A percentile compares a stretch with the other conserved stretches of the same genome.
Evolutionary conservation across 371 early-diverging fungal species (phyloP).

Genomic region (Mortierella polycephala): DNA sequence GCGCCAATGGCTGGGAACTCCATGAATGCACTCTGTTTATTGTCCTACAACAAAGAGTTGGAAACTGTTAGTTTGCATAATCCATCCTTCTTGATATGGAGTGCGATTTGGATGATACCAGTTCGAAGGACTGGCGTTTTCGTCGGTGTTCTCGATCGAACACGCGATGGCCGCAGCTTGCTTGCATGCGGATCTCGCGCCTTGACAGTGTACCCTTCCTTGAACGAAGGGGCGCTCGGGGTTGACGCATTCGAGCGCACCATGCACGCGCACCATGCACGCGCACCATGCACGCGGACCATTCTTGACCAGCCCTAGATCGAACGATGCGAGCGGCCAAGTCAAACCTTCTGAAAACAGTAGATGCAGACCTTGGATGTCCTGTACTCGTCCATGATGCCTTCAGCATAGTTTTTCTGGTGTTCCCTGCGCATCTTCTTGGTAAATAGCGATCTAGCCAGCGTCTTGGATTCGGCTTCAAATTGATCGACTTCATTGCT

Average conservation of each 20-base stretch:
- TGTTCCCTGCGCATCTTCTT: constrained; percentile 9
- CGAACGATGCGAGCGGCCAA: background rate
- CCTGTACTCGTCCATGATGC: constrained; percentile 11
- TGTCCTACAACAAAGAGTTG: too few relatives aligned
- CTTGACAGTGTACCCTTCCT: constrained; percentile 5
- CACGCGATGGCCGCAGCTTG: constrained; percentile 12
- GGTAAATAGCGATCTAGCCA: too few relatives aligned
- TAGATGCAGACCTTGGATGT: constrained; percentile 8
- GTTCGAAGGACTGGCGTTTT: constrained; percentile 5
- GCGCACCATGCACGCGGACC: constrained; percentile 1
- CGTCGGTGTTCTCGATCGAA: background rate
- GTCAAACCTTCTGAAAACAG: background rate
- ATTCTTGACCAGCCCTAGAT: constrained; percentile 1
- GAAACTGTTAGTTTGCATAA: too few relatives aligned
- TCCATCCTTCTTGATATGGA: too few relatives aligned
- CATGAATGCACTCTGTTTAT: constrained; percentile 11
- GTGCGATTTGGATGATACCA: background rate
- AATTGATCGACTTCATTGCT: too few relatives aligned
- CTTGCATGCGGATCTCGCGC: constrained; percentile 5
- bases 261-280: constrained; percentile 4
- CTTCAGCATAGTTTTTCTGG: background rate
- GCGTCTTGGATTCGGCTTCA: too few relatives aligned
- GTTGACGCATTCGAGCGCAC: constrained; percentile 14
- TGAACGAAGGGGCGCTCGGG: constrained; percentile 1
- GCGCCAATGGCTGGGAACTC: constrained; percentile 48